A percentile compares a stretch with the other conserved stretches of the same genome.
phyloP scores from a whole-genome alignment of 306 rosid genomes.

The Betula pendula region DNA sequence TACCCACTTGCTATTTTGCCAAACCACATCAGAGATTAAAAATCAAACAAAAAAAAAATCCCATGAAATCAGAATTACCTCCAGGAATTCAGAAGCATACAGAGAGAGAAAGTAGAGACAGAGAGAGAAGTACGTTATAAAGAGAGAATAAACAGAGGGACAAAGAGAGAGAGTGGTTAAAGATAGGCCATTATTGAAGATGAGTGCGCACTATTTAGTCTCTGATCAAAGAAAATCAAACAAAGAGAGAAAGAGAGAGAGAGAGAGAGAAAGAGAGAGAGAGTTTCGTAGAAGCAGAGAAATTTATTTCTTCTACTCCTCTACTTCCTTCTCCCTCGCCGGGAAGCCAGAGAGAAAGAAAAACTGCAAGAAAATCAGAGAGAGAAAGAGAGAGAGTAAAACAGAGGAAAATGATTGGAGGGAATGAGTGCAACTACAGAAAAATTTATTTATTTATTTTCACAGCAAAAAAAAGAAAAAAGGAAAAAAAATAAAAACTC shows the following conservation, averaged over 20 bases:
- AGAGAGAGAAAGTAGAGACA: background rate
- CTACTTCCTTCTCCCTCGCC: constrained; percentile 83
- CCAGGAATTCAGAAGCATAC: constrained; percentile 22
- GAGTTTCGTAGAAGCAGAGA: constrained; percentile 95
- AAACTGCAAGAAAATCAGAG: constrained; percentile 18
- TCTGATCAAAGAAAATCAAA: constrained; percentile 40
- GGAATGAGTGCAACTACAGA: constrained; percentile 42
- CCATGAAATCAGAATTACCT: constrained; percentile 24
- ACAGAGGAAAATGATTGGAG: constrained; percentile 69
- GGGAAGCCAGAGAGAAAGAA: constrained; percentile 54
- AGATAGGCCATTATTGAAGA: constrained; percentile 34
- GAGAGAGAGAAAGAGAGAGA: background rate
- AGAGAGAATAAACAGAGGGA: constrained; percentile 6
- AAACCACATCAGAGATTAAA: constrained; percentile 27
- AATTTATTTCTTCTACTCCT: constrained; percentile 76
- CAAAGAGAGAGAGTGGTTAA: constrained; percentile 19
- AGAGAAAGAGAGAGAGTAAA: background rate
- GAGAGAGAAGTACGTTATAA: constrained; percentile 30
- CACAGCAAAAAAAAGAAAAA: background rate
- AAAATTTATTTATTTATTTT: background rate
- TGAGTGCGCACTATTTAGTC: constrained; percentile 19
- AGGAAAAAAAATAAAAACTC: background rate
- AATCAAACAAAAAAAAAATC: background rate
- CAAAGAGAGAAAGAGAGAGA: background rate
- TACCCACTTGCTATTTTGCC: constrained; percentile 34